These are phyloP conservation scores for Phytophthora sp. DNA, from an alignment of 352 stramenopile species.

Conservation along the genomic window DNA sequence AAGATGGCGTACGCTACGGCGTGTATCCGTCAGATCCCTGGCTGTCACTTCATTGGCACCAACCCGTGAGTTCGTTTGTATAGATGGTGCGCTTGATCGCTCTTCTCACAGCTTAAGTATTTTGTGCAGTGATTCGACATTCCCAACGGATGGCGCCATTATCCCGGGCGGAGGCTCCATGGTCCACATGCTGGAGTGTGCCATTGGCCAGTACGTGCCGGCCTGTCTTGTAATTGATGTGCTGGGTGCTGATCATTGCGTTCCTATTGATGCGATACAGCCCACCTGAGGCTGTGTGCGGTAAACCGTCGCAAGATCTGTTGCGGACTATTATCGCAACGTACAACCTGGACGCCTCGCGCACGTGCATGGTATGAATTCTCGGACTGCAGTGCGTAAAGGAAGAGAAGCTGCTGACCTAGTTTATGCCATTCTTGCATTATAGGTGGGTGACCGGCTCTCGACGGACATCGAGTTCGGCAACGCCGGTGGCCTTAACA, in stretches of 20 bases:
- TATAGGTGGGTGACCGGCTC: conserved; percentile 81
- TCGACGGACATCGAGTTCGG: conserved; percentile 89
- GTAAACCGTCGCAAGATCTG: conserved; percentile 86
- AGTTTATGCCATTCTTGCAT: conserved; percentile 1
- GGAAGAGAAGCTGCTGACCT: not conserved
- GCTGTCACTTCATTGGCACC: conserved; percentile 82
- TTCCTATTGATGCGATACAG: conserved; percentile 32
- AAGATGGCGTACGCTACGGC: conserved; percentile 83
- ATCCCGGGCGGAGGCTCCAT: conserved; percentile 74
- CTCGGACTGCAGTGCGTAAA: not conserved
- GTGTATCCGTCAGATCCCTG: conserved; percentile 73
- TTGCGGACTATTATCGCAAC: conserved; percentile 80
- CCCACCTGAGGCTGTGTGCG: conserved; percentile 71
- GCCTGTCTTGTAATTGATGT: not conserved
- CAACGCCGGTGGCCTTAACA: conserved; percentile 68
- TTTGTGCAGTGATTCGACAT: conserved; percentile 69
- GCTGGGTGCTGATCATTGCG: conserved; percentile 2
- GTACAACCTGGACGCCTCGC: conserved; percentile 67
- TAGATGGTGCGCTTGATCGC: not conserved
- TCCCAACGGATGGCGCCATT: conserved; percentile 74
- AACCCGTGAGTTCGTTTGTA: conserved; percentile 62
- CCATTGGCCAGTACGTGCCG: conserved; percentile 62
- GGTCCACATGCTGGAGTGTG: conserved; percentile 71
- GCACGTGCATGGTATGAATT: conserved; percentile 79
- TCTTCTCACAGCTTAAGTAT: not conserved